Conservation (phyloP, 768 basidiomycete genomes). For the Psilocybe azurescens region DNA sequence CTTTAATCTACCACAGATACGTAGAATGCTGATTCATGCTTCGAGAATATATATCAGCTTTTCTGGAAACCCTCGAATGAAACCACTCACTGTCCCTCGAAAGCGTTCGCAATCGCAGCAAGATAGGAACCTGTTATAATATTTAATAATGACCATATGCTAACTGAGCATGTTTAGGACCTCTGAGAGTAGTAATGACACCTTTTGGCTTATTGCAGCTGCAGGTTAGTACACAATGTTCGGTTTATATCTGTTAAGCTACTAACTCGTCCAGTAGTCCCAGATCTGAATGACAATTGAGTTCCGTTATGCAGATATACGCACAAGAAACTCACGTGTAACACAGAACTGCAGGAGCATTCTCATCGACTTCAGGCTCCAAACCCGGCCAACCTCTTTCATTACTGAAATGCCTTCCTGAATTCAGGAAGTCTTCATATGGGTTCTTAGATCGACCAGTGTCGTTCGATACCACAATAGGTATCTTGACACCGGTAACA, state of each 20-base stretch:
- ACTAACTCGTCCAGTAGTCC: constrained; percentile 82
- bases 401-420: constrained; percentile 68
- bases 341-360: constrained; percentile 67
- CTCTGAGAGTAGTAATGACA: constrained; percentile 79
- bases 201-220: constrained; percentile 71
- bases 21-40: constrained; percentile 71
- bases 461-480: constrained; percentile 70
- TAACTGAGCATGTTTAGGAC: too few relatives aligned
- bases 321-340: constrained; percentile 72
- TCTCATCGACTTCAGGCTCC: constrained; percentile 71
- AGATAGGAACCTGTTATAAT: too few relatives aligned
- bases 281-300: constrained; percentile 56
- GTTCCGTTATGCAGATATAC: not conserved
- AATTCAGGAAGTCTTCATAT: constrained; percentile 76
- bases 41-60: not conserved
- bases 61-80: too few relatives aligned
- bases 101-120: constrained; percentile 79
- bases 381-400: constrained; percentile 83
- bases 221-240: not conserved
- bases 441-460: constrained; percentile 72
- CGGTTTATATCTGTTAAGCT: not conserved
- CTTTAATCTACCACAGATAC: constrained; percentile 68
- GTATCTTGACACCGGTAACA: constrained; percentile 51
- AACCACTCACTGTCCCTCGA: constrained; percentile 65
- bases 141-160: too few relatives aligned